These are phyloP conservation scores for Sclerospora graminicola DNA, from an alignment of 352 stramenopile genomes.

Conservation along the genomic window DNA sequence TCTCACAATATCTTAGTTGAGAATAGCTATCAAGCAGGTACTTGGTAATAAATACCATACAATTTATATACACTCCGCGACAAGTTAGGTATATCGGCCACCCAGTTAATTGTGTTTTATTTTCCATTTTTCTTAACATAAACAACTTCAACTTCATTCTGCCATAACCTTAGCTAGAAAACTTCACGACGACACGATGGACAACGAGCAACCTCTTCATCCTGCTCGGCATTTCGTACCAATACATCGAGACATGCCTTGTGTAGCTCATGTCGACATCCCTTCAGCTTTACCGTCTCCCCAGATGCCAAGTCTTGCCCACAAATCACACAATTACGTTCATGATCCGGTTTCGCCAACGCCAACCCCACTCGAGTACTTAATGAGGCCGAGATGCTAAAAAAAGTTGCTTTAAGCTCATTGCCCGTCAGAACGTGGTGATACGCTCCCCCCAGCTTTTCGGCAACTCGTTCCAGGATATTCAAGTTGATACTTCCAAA, in stretches of 20 bases:
- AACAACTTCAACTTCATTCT: no score
- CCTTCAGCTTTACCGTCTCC: constrained; percentile 30
- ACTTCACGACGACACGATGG: constrained; percentile 18
- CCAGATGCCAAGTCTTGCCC: constrained; percentile 40
- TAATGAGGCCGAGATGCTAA: constrained; percentile 63
- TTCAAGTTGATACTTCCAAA: constrained; percentile 61
- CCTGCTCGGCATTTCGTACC: constrained; percentile 21
- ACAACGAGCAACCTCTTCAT: constrained; percentile 13
- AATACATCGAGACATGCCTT: constrained; percentile 28
- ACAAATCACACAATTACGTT: constrained; percentile 53
- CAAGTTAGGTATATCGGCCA: no score
- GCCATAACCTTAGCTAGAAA: no score
- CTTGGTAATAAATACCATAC: no score
- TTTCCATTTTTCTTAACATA: no score
- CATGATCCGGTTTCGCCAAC: constrained; percentile 45
- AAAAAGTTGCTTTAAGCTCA: constrained; percentile 68
- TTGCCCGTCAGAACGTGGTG: constrained; percentile 47
- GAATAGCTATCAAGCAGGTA: no score
- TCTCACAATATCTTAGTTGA: no score
- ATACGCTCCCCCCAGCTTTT: constrained; percentile 48
- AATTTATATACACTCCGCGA: no score
- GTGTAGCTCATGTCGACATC: constrained; percentile 46
- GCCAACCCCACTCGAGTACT: constrained; percentile 45
- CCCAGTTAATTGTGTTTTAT: no score
- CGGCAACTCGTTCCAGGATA: constrained; percentile 42